A percentile compares a stretch with the other conserved stretches of the same genome.
phyloP scores from a whole-genome alignment of 805 yeast species.

The Kodamaea laetipori region DNA sequence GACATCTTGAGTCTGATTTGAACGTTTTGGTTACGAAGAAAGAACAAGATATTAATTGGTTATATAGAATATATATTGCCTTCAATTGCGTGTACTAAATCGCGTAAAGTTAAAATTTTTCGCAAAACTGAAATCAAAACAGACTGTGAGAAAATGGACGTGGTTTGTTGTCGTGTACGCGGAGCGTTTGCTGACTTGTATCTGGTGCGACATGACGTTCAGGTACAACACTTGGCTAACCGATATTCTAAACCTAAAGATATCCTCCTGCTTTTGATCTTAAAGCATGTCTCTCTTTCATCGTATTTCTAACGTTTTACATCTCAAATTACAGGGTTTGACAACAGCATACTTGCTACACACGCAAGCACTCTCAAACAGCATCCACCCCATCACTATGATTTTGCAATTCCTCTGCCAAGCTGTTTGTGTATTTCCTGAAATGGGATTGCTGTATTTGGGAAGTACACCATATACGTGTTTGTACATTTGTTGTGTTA shows the following conservation, averaged over 20 bases:
- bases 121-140: conserved; percentile 6
- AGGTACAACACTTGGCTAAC: too few relatives aligned
- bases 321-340: too few relatives aligned
- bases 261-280: too few relatives aligned
- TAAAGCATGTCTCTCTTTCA: too few relatives aligned
- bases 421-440: conserved; percentile 4
- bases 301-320: neutral
- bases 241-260: too few relatives aligned
- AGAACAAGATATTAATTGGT: neutral
- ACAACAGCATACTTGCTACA: too few relatives aligned
- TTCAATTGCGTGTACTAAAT: conserved; percentile 4
- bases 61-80: neutral
- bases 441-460: neutral
- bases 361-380: neutral
- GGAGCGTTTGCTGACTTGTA: neutral
- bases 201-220: too few relatives aligned
- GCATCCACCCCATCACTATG: neutral
- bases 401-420: neutral
- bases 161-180: conserved; percentile 5
- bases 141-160: conserved; percentile 6
- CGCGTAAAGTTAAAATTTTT: conserved; percentile 6
- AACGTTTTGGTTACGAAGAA: neutral
- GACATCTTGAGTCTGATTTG: neutral
- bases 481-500: conserved; percentile 10
- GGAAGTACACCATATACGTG: conserved; percentile 4